These are phyloP conservation scores for Aureobasidium mangrovei DNA, from an alignment of 2,329 filamentous ascomycete genomes.

Conservation along the genomic window DNA sequence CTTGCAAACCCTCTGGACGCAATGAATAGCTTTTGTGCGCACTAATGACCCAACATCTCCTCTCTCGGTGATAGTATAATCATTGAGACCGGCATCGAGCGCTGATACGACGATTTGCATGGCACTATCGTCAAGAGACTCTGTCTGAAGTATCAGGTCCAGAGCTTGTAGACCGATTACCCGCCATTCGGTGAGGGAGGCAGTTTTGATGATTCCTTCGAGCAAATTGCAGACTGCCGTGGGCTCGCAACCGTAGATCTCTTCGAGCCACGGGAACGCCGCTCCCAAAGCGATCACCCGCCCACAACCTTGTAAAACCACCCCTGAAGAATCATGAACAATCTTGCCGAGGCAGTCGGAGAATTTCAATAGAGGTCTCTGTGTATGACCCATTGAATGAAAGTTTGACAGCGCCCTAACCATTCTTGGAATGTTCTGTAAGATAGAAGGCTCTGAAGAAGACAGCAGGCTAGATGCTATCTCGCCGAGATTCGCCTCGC, in stretches of 20 bases:
- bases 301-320: conserved; percentile 32
- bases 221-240: background rate
- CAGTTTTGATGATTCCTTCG: conserved; percentile 16
- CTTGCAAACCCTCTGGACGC: conserved; percentile 44
- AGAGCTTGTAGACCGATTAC: conserved; percentile 34
- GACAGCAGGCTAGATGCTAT: conserved; percentile 18
- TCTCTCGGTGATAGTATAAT: conserved; percentile 82
- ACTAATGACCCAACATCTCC: conserved; percentile 88
- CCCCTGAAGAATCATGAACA: conserved; percentile 31
- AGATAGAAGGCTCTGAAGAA: conserved; percentile 23
- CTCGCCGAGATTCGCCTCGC: background rate
- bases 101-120: conserved; percentile 20
- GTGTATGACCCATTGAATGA: conserved; percentile 14
- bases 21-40: conserved; percentile 66
- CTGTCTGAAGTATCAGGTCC: conserved; percentile 19
- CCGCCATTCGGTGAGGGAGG: conserved; percentile 36
- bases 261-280: conserved; percentile 19
- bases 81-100: conserved; percentile 51
- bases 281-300: conserved; percentile 38
- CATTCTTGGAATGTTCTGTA: conserved; percentile 20
- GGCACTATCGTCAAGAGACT: conserved; percentile 10
- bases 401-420: conserved; percentile 17
- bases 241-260: background rate
- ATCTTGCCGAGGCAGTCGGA: conserved; percentile 26
- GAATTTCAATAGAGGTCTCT: conserved; percentile 11